Evolutionary conservation across 495 filamentous ascomycete species (phyloP), one percentile per base, ranked within the genome.

Genomic region (Penicillium lividum): DNA sequence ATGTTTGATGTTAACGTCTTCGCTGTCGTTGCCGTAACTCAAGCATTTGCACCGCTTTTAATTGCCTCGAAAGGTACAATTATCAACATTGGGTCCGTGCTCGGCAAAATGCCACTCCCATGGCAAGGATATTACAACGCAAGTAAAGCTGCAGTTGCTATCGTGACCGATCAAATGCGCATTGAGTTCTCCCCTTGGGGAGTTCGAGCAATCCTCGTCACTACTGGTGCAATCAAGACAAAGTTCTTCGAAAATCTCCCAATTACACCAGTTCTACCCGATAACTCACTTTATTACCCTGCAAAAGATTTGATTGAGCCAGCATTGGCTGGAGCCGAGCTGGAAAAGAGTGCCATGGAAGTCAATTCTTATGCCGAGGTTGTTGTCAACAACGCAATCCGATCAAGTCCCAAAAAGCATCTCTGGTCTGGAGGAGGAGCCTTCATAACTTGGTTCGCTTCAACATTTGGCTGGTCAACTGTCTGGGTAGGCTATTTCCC

Each of bases 1-100:
- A 77, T 83, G 0, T 87, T 83, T 55, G 84, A 88, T 56, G 79
- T 81, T 31, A 88, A 88, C 63, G 79, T 87, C 25, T 86, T 82
- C 65, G 78, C 78, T 42, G 69, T 80, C 27, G 71, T 87, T 69
- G 73, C 75, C 50, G 78, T 83, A 65, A 78, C 79, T 28, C 76
- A 85, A 57, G 77, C 76, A 15, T 87, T 87, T 61, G 64, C 74
- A 28, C 76, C 78, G 51, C 70, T 80, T 49, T 72, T 88, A 3
- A 77, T 81, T 29, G 71, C 70, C 22, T 74, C 82, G 3, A 76
- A 72, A 49, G 83, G 84, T 0, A 69, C 78, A 4, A 76, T 88
- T 58, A 73, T 86, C 59, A 86, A 86, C 47, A 60, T 78, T 78
- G 55, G 76, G 73, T 38, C 67, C n/a, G 46, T 80, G 72, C 57